Evolutionary conservation across 176 grass and related monocot species (phyloP).

Genomic region (Triticum urartu): DNA sequence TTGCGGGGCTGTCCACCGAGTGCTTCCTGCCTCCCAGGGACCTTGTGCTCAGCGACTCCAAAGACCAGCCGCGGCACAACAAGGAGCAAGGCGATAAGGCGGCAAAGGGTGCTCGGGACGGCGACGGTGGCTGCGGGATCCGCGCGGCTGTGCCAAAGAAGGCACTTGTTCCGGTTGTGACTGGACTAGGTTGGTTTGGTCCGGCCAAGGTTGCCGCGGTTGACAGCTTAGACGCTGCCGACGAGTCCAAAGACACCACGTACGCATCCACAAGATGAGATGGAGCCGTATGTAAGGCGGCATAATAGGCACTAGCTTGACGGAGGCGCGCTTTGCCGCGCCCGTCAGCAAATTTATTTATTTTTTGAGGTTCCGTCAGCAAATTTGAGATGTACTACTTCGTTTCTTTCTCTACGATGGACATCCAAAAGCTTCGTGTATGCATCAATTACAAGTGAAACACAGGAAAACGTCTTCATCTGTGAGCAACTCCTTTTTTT

Average conservation of each 20-base stretch:
- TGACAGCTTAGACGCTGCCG: neutral
- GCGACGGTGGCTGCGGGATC: neutral
- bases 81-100: conserved; percentile 6
- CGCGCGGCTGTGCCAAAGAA: neutral
- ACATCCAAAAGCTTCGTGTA: no score
- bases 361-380: neutral
- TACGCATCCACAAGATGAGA: neutral
- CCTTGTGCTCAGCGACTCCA: conserved; percentile 2
- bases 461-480: no score
- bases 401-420: neutral
- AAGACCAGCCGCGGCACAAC: neutral
- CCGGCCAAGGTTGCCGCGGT: conserved; percentile 32
- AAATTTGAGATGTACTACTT: neutral
- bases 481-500: no score
- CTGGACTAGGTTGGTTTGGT: conserved; percentile 25
- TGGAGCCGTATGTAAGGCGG: neutral
- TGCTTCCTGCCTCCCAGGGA: conserved; percentile 76
- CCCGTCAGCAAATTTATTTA: neutral
- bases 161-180: conserved; percentile 10
- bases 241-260: neutral
- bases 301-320: conserved; percentile 1
- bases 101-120: neutral
- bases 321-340: conserved; percentile 17
- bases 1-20: conserved; percentile 58
- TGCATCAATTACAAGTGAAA: no score